phyloP scores from a whole-genome alignment of 257 asterid species.

The Striga asiatica region DNA sequence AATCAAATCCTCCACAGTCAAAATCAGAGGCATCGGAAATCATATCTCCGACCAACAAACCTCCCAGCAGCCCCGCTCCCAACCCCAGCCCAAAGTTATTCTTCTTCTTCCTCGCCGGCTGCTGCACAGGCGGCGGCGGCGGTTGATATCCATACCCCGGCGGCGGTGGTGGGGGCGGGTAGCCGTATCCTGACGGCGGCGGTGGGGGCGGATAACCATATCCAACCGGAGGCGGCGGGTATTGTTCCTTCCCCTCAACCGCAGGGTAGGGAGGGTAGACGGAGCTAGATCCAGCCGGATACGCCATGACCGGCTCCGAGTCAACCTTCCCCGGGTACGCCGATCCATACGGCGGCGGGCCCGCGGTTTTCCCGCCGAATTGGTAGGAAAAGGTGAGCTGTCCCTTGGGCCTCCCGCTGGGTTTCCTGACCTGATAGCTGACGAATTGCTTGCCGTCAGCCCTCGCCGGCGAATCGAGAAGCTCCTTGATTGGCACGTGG shows the following conservation, averaged over 20 bases:
- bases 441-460: constrained; percentile 33
- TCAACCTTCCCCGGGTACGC: constrained; percentile 13
- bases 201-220: constrained; percentile 18
- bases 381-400: constrained; percentile 55
- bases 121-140: constrained; percentile 31
- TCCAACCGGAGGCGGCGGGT: constrained; percentile 18
- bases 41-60: constrained; percentile 59
- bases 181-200: constrained; percentile 18
- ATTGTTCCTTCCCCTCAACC: constrained; percentile 1
- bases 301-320: constrained; percentile 29
- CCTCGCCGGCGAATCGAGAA: constrained; percentile 43
- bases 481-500: constrained; percentile 59
- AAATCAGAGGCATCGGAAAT: constrained; percentile 48
- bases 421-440: constrained; percentile 75
- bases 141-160: constrained; percentile 36
- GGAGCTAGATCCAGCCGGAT: constrained; percentile 47
- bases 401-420: constrained; percentile 76
- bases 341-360: constrained; percentile 19
- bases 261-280: constrained; percentile 32
- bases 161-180: constrained; percentile 21
- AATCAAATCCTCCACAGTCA: constrained; percentile 49
- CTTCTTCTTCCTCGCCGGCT: constrained; percentile 35
- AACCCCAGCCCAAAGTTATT: constrained; percentile 53
- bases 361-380: constrained; percentile 33
- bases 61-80: constrained; percentile 82